These are phyloP conservation scores for Pelargonium cotyledonis DNA, from an alignment of 441 rosid species.

Conservation along the genomic window DNA sequence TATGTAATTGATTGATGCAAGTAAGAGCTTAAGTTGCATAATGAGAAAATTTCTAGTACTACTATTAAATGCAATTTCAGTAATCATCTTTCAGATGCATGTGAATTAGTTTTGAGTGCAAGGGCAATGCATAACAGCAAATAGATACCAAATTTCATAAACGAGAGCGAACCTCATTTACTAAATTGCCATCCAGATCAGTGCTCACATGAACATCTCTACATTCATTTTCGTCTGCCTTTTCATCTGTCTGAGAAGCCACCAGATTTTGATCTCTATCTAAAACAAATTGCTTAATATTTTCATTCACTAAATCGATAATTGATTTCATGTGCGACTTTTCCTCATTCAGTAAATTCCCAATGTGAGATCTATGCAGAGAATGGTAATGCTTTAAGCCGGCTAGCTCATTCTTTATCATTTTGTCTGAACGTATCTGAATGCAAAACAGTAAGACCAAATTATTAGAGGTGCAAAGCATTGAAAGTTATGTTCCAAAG, in stretches of 20 bases:
- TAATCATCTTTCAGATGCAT: no score
- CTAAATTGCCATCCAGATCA: slow-evolving; percentile 31
- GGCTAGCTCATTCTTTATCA: slow-evolving; percentile 40
- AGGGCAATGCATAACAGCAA: no score
- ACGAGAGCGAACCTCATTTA: slow-evolving; percentile 35
- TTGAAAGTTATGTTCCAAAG: background rate
- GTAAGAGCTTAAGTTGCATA: background rate
- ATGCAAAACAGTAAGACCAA: slow-evolving; percentile 21
- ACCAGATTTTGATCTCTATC: slow-evolving; percentile 31
- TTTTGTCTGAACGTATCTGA: slow-evolving; percentile 57
- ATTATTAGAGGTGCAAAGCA: slow-evolving; percentile 7
- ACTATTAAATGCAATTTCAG: no score
- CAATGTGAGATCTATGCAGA: slow-evolving; percentile 47
- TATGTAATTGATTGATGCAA: slow-evolving; percentile 13
- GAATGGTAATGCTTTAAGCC: slow-evolving; percentile 54
- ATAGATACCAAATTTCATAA: background rate
- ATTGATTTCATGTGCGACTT: slow-evolving; percentile 41
- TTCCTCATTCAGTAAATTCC: slow-evolving; percentile 59
- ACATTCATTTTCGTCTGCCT: slow-evolving; percentile 49
- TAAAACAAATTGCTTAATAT: slow-evolving; percentile 28
- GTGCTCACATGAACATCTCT: slow-evolving; percentile 53
- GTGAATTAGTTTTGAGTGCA: no score
- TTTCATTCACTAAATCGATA: slow-evolving; percentile 43
- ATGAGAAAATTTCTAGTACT: no score
- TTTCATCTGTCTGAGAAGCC: slow-evolving; percentile 26